Percentiles rank a stretch among this genome's conserved stretches.
Conservation (phyloP, 1,139 yeast genomes). For the Yamadazyma blattariae region DNA sequence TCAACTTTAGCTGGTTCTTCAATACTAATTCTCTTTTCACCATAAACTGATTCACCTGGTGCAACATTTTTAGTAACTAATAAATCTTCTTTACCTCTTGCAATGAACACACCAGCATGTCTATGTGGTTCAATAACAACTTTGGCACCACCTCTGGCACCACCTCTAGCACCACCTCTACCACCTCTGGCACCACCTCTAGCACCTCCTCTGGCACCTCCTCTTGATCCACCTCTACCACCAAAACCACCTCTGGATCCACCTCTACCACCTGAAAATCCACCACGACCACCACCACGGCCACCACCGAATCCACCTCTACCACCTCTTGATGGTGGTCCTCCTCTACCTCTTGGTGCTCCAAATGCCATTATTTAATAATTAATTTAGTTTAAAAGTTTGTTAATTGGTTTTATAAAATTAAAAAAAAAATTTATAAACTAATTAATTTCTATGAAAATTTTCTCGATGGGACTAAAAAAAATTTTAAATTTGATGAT, state of each 20-base stretch:
- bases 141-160: slow-evolving; percentile 84
- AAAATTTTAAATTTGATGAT: slow-evolving; percentile 10
- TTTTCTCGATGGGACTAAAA: slow-evolving; percentile 11
- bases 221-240: slow-evolving; percentile 32
- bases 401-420: neutral
- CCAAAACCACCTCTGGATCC: slow-evolving; percentile 46
- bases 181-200: slow-evolving; percentile 62
- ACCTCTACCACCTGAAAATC: slow-evolving; percentile 39
- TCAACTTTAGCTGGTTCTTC: slow-evolving; percentile 91
- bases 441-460: neutral
- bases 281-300: slow-evolving; percentile 57
- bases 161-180: slow-evolving; percentile 76
- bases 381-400: neutral
- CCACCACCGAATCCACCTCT: slow-evolving; percentile 56
- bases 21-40: slow-evolving; percentile 92
- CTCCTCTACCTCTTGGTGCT: slow-evolving; percentile 43
- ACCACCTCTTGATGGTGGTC: slow-evolving; percentile 34
- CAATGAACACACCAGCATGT: slow-evolving; percentile 97
- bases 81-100: slow-evolving; percentile 99
- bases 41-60: slow-evolving; percentile 98
- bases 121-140: slow-evolving; percentile 98
- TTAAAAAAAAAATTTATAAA: neutral
- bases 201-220: slow-evolving; percentile 43
- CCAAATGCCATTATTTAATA: slow-evolving; percentile 28
- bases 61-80: slow-evolving; percentile 94